A percentile compares a stretch with the other conserved stretches of the same genome.
These are phyloP conservation scores for Ochetophila trinervis DNA, from an alignment of 306 rosid species.

Conservation along the genomic window DNA sequence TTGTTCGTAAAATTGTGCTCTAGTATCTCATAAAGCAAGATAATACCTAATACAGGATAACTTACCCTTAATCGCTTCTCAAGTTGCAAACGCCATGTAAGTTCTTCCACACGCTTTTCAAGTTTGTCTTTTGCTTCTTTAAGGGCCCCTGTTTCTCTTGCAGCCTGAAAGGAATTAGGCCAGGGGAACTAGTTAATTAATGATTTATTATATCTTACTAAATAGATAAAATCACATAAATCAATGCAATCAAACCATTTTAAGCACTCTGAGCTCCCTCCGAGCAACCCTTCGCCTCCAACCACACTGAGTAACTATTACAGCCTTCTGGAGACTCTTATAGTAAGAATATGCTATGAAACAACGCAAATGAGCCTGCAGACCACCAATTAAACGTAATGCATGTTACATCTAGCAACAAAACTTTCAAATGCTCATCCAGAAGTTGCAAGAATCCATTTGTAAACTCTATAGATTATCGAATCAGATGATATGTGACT, in stretches of 20 bases:
- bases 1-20: conserved; percentile 12
- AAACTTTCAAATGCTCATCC: conserved; percentile 11
- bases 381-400: conserved; percentile 14
- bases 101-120: conserved; percentile 99
- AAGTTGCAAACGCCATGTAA: conserved; percentile 97
- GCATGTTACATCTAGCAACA: neutral
- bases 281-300: conserved; percentile 97
- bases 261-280: conserved; percentile 88
- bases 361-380: conserved; percentile 79
- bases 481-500: conserved; percentile 21
- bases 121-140: conserved; percentile 98
- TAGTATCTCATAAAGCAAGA: conserved; percentile 18
- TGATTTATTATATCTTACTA: conserved; percentile 19
- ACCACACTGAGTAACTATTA: conserved; percentile 80
- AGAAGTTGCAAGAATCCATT: conserved; percentile 13
- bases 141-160: conserved; percentile 98
- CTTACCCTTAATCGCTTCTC: conserved; percentile 95
- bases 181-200: conserved; percentile 19
- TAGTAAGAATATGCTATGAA: conserved; percentile 68
- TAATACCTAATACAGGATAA: conserved; percentile 16
- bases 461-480: conserved; percentile 9
- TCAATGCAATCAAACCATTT: conserved; percentile 59
- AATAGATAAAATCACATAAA: conserved; percentile 24
- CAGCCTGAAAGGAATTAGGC: conserved; percentile 61
- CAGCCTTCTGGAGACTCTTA: conserved; percentile 79